Evolutionary conservation across 2,329 filamentous ascomycete genomes (phyloP), one percentile per base, ranked within the genome.

Genomic region (Paracamarosporium sp.): DNA sequence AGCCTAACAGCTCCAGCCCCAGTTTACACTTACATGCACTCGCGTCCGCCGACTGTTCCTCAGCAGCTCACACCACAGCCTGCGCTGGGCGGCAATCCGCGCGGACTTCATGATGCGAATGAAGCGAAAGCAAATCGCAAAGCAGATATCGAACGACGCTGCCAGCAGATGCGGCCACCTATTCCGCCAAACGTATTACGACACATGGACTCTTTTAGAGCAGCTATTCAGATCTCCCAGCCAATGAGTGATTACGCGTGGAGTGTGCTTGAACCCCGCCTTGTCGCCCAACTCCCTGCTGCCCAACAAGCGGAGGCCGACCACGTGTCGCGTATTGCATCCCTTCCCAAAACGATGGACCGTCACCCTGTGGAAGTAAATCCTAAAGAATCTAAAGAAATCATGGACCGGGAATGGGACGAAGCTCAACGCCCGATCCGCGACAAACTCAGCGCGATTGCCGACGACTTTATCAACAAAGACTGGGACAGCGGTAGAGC

Each of bases 201-300:
- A 54, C 87, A 89, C 68, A 90, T 92, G 75, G 84, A 90, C 45
- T 87, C 90, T 1, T 94, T 92, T 73, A 86, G 89, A 69, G 89
- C 89, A 35, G 88, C 91, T 28, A 83, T 90, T 44, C 86, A 91
- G 61, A 89, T 92, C 35, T 85, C 85, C 9, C 82, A 85, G 24
- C 87, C 88, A 20, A 79, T 94, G 65, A 88, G 86, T 62, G 89
- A 92, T 57, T 79, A 81, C 53, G 86, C 88, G 3, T 94, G 90
- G 91, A 83, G 86, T 50, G 77, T 89, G 51, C 80, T 93, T 33
- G 86, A 87, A 65, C 86, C 88, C 47, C 86, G 88, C 57, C 79
- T 94, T 13, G 75, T 91, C 31, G 83, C 84, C 22, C 89, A 93
- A 73, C 82, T 87, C 64, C 80, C 83, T 57, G 83, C 85, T 62